These are phyloP conservation scores for Grosmannia clavigera DNA, from an alignment of 2,329 filamentous ascomycete genomes.

Conservation along the genomic window DNA sequence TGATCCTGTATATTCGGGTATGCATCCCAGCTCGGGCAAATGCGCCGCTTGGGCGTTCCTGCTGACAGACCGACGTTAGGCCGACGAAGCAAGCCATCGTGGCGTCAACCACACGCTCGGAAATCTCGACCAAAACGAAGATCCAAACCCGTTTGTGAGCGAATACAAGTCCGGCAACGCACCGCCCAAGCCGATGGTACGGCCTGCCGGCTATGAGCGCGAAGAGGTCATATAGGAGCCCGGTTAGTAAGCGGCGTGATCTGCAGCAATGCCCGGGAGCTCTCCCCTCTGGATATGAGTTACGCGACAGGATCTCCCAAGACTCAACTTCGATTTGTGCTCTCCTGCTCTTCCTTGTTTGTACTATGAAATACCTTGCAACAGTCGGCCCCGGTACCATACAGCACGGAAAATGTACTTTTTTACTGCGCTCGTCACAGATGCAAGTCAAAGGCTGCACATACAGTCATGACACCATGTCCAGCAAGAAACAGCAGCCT, in stretches of 20 bases:
- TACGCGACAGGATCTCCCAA: neutral
- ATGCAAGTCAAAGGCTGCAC: no score
- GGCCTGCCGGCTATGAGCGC: slow-evolving; percentile 69
- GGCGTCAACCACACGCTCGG: slow-evolving; percentile 94
- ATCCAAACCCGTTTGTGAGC: slow-evolving; percentile 87
- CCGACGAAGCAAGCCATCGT: slow-evolving; percentile 65
- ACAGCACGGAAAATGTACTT: no score
- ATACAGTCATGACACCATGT: no score
- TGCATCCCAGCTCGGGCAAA: neutral
- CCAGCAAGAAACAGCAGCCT: no score
- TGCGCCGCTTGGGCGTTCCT: no score
- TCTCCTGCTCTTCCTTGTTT: neutral
- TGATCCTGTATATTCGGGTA: slow-evolving; percentile 89
- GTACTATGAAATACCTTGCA: no score
- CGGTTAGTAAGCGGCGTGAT: neutral
- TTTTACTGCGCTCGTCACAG: no score
- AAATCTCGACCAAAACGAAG: slow-evolving; percentile 72
- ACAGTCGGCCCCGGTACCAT: no score
- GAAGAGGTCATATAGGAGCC: slow-evolving; percentile 51
- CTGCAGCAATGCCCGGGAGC: neutral
- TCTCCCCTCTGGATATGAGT: neutral
- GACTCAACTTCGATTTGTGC: neutral
- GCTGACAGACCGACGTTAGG: slow-evolving; percentile 1
- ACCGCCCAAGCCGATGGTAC: slow-evolving; percentile 54
- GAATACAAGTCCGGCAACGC: slow-evolving; percentile 58